These are phyloP conservation scores for Tulasnella sp. DNA, from an alignment of 768 basidiomycete genomes.

Conservation along the genomic window DNA sequence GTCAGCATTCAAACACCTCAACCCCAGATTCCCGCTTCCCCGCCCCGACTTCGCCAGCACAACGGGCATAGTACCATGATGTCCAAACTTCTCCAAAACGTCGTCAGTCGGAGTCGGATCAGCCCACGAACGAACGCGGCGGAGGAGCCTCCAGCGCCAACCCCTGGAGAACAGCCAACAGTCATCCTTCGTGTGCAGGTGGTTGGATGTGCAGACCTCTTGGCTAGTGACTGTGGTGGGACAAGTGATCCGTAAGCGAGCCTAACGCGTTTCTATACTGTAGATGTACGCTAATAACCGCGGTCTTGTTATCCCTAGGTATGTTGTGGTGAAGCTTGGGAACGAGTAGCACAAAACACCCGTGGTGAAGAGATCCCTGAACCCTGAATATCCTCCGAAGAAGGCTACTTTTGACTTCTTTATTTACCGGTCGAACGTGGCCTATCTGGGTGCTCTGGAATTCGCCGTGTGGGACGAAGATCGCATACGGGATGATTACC, in stretches of 20 bases:
- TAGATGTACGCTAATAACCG: background rate
- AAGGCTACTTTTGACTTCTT: slow-evolving; percentile 91
- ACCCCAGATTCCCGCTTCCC: background rate
- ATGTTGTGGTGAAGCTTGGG: slow-evolving; percentile 67
- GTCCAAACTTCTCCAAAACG: background rate
- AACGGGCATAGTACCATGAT: background rate
- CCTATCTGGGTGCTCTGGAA: slow-evolving; percentile 74
- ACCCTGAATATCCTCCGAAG: slow-evolving; percentile 65
- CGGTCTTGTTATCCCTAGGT: slow-evolving; percentile 49
- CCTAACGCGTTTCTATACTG: too few relatives aligned
- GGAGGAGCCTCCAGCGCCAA: background rate
- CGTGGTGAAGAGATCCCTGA: slow-evolving; percentile 69
- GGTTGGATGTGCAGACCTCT: slow-evolving; percentile 63
- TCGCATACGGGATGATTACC: slow-evolving; percentile 81
- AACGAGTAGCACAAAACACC: slow-evolving; percentile 69
- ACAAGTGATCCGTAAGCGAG: slow-evolving; percentile 67
- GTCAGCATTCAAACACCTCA: background rate
- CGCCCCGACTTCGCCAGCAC: background rate
- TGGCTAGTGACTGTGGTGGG: slow-evolving; percentile 67
- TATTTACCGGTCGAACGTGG: slow-evolving; percentile 74
- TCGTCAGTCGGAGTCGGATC: slow-evolving; percentile 9
- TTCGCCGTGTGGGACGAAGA: slow-evolving; percentile 95
- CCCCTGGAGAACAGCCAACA: slow-evolving; percentile 58
- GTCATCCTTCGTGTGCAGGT: slow-evolving; percentile 71
- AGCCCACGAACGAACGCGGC: background rate